Conservation (phyloP, 2,329 filamentous ascomycete species). For the Penicillium frequentans region DNA sequence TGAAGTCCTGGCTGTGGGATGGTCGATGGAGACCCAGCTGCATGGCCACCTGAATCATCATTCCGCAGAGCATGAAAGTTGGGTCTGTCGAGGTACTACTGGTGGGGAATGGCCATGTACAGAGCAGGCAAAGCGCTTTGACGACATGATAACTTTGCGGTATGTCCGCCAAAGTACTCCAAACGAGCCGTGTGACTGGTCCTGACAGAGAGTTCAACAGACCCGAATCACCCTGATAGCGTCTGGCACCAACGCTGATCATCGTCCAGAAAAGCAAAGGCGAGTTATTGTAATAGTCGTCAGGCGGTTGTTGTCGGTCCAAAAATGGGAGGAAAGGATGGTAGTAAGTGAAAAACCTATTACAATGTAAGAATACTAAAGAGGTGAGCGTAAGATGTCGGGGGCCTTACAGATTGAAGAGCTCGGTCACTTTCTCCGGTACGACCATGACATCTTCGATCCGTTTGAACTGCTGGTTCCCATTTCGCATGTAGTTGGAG, state of each 20-base stretch:
- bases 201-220: conserved; percentile 54
- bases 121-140: conserved; percentile 63
- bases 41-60: conserved; percentile 69
- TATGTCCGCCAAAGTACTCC: conserved; percentile 61
- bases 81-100: conserved; percentile 64
- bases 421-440: conserved; percentile 44
- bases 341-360: conserved; percentile 63
- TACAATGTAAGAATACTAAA: conserved; percentile 29
- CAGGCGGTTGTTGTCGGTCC: conserved; percentile 53
- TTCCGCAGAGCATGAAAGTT: conserved; percentile 64
- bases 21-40: conserved; percentile 66
- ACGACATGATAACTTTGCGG: conserved; percentile 65
- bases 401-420: conserved; percentile 45
- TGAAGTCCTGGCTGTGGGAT: conserved; percentile 60
- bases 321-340: conserved; percentile 66
- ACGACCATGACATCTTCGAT: conserved; percentile 52
- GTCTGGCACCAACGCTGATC: conserved; percentile 61
- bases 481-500: conserved; percentile 48
- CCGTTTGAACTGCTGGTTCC: conserved; percentile 49
- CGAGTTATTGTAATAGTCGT: conserved; percentile 59
- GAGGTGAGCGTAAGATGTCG: neutral
- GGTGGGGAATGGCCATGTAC: conserved; percentile 65
- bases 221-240: conserved; percentile 55
- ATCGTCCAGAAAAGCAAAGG: conserved; percentile 71
- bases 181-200: conserved; percentile 59